phyloP scores from a whole-genome alignment of 208 protist species.

The Acanthamoeba culbertsoni region DNA sequence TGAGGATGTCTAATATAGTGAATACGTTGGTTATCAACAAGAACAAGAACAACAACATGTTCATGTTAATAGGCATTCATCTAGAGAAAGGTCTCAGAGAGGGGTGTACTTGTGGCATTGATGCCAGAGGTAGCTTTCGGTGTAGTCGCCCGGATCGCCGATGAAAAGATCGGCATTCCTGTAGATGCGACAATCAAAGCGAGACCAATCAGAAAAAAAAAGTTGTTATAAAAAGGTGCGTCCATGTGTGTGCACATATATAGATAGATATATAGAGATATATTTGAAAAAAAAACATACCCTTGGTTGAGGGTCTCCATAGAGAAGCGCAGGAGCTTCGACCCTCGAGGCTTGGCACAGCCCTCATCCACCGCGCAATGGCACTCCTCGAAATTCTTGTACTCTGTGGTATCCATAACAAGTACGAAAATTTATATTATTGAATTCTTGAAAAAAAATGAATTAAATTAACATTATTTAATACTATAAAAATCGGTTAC shows the following conservation, averaged over 20 bases:
- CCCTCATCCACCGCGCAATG: slow-evolving; percentile 38
- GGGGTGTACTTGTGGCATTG: slow-evolving; percentile 18
- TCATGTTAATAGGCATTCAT: background rate
- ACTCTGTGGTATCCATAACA: background rate
- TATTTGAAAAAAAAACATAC: background rate
- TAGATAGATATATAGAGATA: background rate
- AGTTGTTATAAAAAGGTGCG: background rate
- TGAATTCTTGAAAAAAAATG: background rate
- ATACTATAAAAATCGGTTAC: too few species aligned
- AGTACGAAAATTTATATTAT: background rate
- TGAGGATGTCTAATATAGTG: background rate
- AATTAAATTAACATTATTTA: background rate
- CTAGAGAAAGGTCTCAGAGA: too few species aligned
- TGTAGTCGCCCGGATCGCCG: slow-evolving; percentile 8
- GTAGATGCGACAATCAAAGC: background rate
- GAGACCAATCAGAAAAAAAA: background rate
- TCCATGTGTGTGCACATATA: background rate
- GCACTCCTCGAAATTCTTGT: background rate
- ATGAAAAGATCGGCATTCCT: slow-evolving; percentile 58
- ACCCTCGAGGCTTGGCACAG: background rate
- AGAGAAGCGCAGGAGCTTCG: slow-evolving; percentile 35
- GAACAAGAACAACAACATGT: background rate
- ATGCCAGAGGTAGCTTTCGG: slow-evolving; percentile 27
- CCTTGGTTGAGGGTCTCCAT: slow-evolving; percentile 55
- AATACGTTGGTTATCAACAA: background rate